phyloP scores from a whole-genome alignment of 441 rosid species.

The Croton laevigatus region DNA sequence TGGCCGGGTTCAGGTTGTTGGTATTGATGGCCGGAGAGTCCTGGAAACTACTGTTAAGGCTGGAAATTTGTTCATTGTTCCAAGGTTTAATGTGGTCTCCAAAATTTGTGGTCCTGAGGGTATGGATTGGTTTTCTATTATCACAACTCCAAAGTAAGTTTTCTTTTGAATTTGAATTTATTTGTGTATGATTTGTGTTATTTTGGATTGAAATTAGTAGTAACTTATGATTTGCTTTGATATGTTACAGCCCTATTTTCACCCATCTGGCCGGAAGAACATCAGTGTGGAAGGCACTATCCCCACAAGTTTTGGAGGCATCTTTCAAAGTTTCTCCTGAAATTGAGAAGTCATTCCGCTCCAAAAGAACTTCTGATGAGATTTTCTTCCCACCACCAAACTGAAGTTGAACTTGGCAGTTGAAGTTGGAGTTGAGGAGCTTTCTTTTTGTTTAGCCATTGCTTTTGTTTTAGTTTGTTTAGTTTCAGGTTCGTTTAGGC shows the following conservation, averaged over 20 bases:
- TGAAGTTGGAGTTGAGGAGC: too few species aligned
- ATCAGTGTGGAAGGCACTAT: slow-evolving; percentile 72
- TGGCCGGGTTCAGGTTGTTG: slow-evolving; percentile 84
- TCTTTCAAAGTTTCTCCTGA: slow-evolving; percentile 61
- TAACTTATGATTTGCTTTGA: too few species aligned
- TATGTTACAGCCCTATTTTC: slow-evolving; percentile 63
- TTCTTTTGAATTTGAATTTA: too few species aligned
- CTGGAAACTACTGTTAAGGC: slow-evolving; percentile 64
- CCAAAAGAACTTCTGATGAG: slow-evolving; percentile 31
- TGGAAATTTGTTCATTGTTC: slow-evolving; percentile 75
- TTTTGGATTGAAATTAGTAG: too few species aligned
- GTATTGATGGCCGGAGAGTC: slow-evolving; percentile 67
- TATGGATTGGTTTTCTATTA: slow-evolving; percentile 76
- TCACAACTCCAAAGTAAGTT: slow-evolving; percentile 79
- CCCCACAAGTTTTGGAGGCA: slow-evolving; percentile 65
- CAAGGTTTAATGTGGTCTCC: slow-evolving; percentile 80
- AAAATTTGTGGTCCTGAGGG: slow-evolving; percentile 73
- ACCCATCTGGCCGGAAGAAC: slow-evolving; percentile 53
- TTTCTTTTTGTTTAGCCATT: too few species aligned
- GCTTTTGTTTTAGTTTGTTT: too few species aligned
- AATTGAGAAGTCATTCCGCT: slow-evolving; percentile 27
- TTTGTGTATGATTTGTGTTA: too few species aligned
- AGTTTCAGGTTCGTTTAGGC: too few species aligned
- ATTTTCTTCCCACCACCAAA: slow-evolving; percentile 74
- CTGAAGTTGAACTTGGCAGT: slow-evolving; percentile 15